phyloP scores from a whole-genome alignment of 805 yeast genomes.

The Pichia kluyveri region DNA sequence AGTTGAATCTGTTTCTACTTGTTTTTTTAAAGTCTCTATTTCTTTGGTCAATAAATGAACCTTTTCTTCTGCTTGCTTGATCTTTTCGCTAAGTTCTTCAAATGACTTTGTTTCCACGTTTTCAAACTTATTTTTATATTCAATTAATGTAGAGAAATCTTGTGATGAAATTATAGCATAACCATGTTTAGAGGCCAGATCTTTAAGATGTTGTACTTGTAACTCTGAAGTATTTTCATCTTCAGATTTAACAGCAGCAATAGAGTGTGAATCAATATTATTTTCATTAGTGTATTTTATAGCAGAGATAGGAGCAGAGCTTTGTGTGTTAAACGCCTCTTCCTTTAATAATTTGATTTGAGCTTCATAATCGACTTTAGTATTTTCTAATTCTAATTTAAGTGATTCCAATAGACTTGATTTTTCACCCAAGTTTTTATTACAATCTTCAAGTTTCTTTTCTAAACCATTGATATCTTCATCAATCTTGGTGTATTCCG shows the following conservation, averaged over 20 bases:
- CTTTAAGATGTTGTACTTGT: too few relatives aligned
- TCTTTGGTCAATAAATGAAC: conserved; percentile 7
- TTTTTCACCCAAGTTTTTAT: neutral
- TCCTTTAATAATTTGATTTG: neutral
- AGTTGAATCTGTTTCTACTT: neutral
- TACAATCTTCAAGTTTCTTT: neutral
- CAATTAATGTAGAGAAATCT: too few relatives aligned
- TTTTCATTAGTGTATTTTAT: conserved; percentile 5
- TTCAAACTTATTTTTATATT: too few relatives aligned
- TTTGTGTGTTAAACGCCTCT: neutral
- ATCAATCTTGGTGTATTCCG: neutral
- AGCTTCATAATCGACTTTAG: neutral
- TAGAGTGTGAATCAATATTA: neutral
- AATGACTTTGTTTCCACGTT: too few relatives aligned
- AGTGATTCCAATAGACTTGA: neutral
- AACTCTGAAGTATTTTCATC: neutral
- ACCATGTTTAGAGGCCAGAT: conserved; percentile 15
- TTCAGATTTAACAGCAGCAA: conserved; percentile 9
- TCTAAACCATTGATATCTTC: neutral
- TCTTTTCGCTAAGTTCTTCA: too few relatives aligned
- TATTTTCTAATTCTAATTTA: neutral
- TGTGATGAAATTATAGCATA: conserved; percentile 15
- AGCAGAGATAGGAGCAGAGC: conserved; percentile 5
- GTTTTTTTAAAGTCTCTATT: conserved; percentile 11
- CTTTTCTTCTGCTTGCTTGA: too few relatives aligned